Percentiles rank a stretch among this genome's conserved stretches.
These are phyloP conservation scores for Drosera capensis DNA, from an alignment of 148 eudicot species.

Conservation along the genomic window DNA sequence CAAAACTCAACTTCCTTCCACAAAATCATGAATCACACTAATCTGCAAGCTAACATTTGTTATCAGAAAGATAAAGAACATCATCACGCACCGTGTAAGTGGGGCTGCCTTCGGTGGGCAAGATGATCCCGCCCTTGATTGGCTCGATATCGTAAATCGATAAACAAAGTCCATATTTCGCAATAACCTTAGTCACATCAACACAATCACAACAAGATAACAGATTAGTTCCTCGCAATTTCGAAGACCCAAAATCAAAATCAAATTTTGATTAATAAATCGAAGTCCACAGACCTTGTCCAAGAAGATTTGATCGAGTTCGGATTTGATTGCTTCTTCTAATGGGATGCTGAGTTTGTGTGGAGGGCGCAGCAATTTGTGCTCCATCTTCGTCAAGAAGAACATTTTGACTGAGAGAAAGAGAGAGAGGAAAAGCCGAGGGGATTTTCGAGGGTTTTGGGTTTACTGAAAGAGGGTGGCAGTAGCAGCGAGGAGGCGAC, in stretches of 20 bases:
- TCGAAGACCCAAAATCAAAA: too few species aligned
- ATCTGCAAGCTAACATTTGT: too few species aligned
- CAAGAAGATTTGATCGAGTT: slow-evolving; percentile 58
- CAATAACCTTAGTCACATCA: slow-evolving; percentile 41
- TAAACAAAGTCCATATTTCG: slow-evolving; percentile 60
- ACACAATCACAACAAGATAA: neutral
- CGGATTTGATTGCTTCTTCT: slow-evolving; percentile 44
- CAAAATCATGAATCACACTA: neutral
- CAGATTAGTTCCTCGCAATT: too few species aligned
- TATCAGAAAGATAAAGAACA: too few species aligned
- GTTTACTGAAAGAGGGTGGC: too few species aligned
- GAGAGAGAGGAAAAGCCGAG: too few species aligned
- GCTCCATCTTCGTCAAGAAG: slow-evolving; percentile 46
- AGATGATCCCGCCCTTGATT: slow-evolving; percentile 59
- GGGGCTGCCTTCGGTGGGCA: slow-evolving; percentile 65
- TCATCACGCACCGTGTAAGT: slow-evolving; percentile 72
- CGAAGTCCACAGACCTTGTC: slow-evolving; percentile 73
- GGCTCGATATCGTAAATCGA: slow-evolving; percentile 54
- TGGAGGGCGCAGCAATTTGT: slow-evolving; percentile 62
- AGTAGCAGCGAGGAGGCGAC: too few species aligned
- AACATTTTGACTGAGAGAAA: slow-evolving; percentile 56
- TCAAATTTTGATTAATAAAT: too few species aligned
- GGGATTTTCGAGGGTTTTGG: too few species aligned
- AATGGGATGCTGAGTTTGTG: slow-evolving; percentile 39
- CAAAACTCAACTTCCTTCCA: too few species aligned